Percentiles rank a stretch among this genome's conserved stretches.
These are phyloP conservation scores for Colletotrichum theobromicola DNA, from an alignment of 2,329 filamentous ascomycete genomes.

Conservation along the genomic window DNA sequence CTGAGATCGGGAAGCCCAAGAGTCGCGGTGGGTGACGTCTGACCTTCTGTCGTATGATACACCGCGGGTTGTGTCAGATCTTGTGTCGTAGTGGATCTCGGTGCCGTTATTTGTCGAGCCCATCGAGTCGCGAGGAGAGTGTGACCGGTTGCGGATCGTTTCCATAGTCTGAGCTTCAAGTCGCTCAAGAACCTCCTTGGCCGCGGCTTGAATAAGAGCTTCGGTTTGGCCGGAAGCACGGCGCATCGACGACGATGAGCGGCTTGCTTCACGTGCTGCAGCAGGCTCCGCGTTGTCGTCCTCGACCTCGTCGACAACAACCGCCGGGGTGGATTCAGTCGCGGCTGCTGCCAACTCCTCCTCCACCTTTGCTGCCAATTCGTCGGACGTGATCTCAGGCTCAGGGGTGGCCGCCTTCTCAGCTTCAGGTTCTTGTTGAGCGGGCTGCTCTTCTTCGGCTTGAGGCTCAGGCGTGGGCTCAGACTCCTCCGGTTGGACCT, in stretches of 20 bases:
- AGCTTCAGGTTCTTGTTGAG: background rate
- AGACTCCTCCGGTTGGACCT: background rate
- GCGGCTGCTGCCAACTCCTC: background rate
- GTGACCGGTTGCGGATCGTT: constrained; percentile 27
- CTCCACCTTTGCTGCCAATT: background rate
- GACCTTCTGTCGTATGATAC: constrained; percentile 12
- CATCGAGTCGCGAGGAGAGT: background rate
- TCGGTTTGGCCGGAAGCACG: constrained; percentile 52
- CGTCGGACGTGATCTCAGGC: background rate
- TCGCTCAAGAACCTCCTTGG: constrained; percentile 54
- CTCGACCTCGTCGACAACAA: background rate
- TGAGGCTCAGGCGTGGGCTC: background rate
- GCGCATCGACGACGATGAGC: constrained; percentile 30
- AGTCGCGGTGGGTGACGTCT: background rate
- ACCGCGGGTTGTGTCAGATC: constrained; percentile 24
- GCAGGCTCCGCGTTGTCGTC: background rate
- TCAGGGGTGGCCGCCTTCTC: background rate
- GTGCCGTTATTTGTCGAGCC: constrained; percentile 31
- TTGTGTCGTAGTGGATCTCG: constrained; percentile 30
- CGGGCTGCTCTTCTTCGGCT: background rate
- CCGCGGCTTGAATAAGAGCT: constrained; percentile 58
- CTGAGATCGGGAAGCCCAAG: background rate
- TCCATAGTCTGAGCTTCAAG: constrained; percentile 42
- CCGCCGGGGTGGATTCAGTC: background rate
- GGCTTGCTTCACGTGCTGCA: constrained; percentile 1